Percentiles rank a stretch among this genome's conserved stretches.
Conservation (phyloP, 2,329 filamentous ascomycete species). For the Xylariaceae sp. region DNA sequence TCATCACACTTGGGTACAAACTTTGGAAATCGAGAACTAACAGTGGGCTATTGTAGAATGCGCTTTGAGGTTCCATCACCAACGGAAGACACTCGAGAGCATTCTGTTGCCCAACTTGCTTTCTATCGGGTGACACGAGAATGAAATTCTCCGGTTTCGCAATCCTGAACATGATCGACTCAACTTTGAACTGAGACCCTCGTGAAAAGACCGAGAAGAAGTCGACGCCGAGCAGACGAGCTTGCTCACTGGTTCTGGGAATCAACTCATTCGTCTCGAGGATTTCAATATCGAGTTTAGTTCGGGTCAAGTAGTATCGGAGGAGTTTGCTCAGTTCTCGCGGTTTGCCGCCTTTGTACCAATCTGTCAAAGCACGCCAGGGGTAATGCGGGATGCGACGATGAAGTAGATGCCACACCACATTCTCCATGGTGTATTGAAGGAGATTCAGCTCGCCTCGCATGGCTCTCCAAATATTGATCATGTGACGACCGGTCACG, state of each 20-base stretch:
- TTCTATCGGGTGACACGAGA: conserved; percentile 81
- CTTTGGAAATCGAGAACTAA: conserved; percentile 95
- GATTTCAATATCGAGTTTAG: conserved; percentile 83
- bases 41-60: conserved; percentile 85
- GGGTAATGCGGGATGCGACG: conserved; percentile 84
- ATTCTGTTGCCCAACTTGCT: conserved; percentile 91
- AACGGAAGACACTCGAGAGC: conserved; percentile 89
- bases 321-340: conserved; percentile 71
- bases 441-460: conserved; percentile 84
- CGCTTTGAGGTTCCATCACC: conserved; percentile 96
- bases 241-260: conserved; percentile 87
- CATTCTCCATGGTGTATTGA: conserved; percentile 95
- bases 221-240: conserved; percentile 85
- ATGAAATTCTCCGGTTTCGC: conserved; percentile 95
- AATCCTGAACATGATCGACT: conserved; percentile 97
- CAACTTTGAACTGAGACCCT: conserved; percentile 97
- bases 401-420: conserved; percentile 86
- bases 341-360: conserved; percentile 69
- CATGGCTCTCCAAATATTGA: conserved; percentile 98
- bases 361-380: conserved; percentile 72
- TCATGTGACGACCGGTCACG: conserved; percentile 91
- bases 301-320: conserved; percentile 71
- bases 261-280: conserved; percentile 87
- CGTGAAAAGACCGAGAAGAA: conserved; percentile 95
- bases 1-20: conserved; percentile 96